A percentile compares a stretch with the other conserved stretches of the same genome.
Conservation (phyloP, 1,284 basidiomycete genomes). For the Chalciporus sp. region DNA sequence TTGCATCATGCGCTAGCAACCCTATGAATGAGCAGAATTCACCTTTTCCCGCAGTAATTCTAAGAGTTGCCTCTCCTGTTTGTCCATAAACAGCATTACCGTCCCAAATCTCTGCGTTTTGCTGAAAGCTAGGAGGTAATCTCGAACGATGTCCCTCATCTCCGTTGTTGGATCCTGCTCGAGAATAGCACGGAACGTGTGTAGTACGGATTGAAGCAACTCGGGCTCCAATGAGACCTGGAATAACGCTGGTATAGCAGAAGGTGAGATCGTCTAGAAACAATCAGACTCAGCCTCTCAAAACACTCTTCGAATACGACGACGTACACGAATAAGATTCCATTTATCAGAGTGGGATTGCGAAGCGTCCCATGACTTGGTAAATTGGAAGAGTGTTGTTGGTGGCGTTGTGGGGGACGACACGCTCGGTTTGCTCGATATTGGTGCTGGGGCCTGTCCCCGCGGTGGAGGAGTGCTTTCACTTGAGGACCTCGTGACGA, state of each 20-base stretch:
- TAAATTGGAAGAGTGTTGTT: constrained; percentile 60
- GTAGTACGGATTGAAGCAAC: constrained; percentile 57
- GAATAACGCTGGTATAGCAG: constrained; percentile 58
- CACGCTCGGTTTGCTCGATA: constrained; percentile 5
- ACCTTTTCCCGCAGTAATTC: constrained; percentile 39
- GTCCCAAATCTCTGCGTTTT: constrained; percentile 63
- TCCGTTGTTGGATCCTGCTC: constrained; percentile 17
- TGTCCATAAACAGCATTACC: constrained; percentile 62
- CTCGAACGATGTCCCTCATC: constrained; percentile 34
- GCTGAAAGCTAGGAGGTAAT: constrained; percentile 54
- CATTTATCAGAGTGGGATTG: constrained; percentile 46
- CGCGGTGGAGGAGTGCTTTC: constrained; percentile 9
- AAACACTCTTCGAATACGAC: background rate
- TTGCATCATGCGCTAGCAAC: background rate
- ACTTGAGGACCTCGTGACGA: constrained; percentile 36
- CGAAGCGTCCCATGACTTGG: constrained; percentile 50
- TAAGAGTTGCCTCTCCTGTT: constrained; percentile 49
- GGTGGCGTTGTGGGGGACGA: constrained; percentile 31
- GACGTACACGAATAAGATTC: constrained; percentile 53
- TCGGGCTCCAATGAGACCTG: constrained; percentile 66
- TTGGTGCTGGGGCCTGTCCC: constrained; percentile 6
- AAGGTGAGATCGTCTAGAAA: constrained; percentile 52
- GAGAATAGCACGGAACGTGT: constrained; percentile 46
- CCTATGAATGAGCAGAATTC: constrained; percentile 11
- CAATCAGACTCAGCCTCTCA: background rate